Conservation (phyloP, 352 stramenopile genomes). For the Phytophthora ramorum region DNA sequence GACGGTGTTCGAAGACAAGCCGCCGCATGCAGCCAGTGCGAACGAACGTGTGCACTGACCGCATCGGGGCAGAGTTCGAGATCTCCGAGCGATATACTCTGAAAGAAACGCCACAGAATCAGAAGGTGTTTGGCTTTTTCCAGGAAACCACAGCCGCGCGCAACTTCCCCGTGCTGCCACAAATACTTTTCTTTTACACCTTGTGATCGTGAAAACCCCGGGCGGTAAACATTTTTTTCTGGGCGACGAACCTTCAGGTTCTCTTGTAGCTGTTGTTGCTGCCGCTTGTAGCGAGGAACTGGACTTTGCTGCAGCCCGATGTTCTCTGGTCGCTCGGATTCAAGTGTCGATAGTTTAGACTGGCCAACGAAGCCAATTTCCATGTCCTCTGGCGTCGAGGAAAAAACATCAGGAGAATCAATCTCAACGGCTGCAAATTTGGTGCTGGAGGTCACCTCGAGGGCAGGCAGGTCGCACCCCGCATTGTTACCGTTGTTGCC, state of each 20-base stretch:
- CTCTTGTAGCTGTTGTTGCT: too few species aligned
- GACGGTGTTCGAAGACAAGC: too few species aligned
- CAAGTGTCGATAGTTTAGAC: too few species aligned
- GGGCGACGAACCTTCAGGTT: too few species aligned
- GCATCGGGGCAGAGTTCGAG: constrained; percentile 1
- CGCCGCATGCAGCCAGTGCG: constrained; percentile 16
- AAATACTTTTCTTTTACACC: neutral
- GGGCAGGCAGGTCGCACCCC: neutral
- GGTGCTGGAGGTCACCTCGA: neutral
- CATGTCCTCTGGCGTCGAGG: neutral
- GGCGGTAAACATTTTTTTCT: too few species aligned
- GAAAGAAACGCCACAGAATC: constrained; percentile 28
- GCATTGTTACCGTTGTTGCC: neutral
- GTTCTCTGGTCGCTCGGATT: too few species aligned
- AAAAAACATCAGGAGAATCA: neutral
- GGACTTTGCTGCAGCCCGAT: too few species aligned
- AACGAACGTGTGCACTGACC: neutral
- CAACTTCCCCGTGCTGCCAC: constrained; percentile 8
- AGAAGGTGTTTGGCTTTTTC: constrained; percentile 30
- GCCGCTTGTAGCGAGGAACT: too few species aligned
- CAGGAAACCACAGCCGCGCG: constrained; percentile 4
- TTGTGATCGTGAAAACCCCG: constrained; percentile 25
- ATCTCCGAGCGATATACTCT: constrained; percentile 8
- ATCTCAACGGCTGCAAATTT: neutral
- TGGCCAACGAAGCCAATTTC: too few species aligned